Percentiles rank a stretch among this genome's conserved stretches.
Conservation (phyloP, 2,329 filamentous ascomycete genomes). For the Leptographium wingfieldii region DNA sequence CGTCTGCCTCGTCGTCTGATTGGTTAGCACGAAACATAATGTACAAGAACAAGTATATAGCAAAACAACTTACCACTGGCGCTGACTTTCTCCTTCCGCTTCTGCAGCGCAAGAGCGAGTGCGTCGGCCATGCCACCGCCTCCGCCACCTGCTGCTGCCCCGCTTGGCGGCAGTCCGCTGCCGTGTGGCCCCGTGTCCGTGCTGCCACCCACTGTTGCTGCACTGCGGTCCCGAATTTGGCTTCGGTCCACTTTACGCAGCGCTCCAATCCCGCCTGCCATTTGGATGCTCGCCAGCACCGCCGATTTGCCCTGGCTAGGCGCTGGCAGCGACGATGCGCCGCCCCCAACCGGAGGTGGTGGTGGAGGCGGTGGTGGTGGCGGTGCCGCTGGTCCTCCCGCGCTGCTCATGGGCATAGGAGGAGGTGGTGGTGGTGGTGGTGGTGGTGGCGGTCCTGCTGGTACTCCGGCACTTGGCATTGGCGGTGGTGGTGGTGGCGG, state of each 20-base stretch:
- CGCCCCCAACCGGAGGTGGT: conserved; percentile 2
- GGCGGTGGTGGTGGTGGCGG: conserved; percentile 1
- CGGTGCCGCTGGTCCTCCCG: conserved; percentile 13
- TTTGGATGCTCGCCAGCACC: conserved; percentile 60
- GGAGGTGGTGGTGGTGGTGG: conserved; percentile 15
- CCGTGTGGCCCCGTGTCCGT: conserved; percentile 37
- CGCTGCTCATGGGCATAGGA: conserved; percentile 2
- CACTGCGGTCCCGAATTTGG: conserved; percentile 61
- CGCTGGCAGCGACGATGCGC: conserved; percentile 21
- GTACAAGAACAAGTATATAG: conserved; percentile 1
- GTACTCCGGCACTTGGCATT: not conserved
- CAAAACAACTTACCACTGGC: conserved; percentile 66
- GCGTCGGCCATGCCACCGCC: conserved; percentile 60
- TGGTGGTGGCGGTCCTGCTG: conserved; percentile 23
- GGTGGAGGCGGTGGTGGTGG: conserved; percentile 21
- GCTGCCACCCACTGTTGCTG: conserved; percentile 41
- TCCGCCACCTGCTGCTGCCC: conserved; percentile 33
- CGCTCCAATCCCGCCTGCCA: conserved; percentile 50
- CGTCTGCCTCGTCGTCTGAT: conserved; percentile 3
- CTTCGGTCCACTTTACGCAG: conserved; percentile 64
- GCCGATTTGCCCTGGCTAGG: conserved; percentile 40
- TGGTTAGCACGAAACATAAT: not conserved
- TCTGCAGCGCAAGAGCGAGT: conserved; percentile 65
- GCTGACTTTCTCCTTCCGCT: conserved; percentile 87
- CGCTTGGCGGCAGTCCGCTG: conserved; percentile 38